Base-by-base conservation (phyloP, 306 rosid genomes). In the Quercus engelmannii region DNA sequence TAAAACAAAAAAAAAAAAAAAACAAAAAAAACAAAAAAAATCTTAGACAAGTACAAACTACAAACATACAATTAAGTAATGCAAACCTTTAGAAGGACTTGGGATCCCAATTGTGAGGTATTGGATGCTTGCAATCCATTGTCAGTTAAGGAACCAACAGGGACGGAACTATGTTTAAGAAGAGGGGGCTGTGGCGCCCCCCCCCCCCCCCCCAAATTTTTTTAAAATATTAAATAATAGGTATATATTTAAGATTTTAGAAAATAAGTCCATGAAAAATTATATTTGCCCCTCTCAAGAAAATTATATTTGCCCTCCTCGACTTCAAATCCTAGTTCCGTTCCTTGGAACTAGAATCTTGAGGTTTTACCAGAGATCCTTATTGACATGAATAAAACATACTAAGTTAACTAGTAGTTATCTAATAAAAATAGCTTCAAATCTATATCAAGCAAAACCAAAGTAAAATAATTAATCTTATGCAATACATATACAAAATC, bases 21-120 rank as follows among this genome's bases (percentile, higher is more conserved):
- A n/a, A n/a, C n/a, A n/a, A n/a, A n/a, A n/a, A n/a, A n/a, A n/a
- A n/a, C n/a, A 19, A 6, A 33, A 67, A 67, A 31, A 21, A 33
- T 67, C 71, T 67, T 67, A 9, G 6, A 33, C 23, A 9, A 35
- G 51, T 67, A 67, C 71, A 67, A 67, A 35, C 43, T 10, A 43
- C 11, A 28, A 18, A 33, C 49, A 67, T 17, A 67, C 1, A 67
- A 67, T 71, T 33, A 33, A 65, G 49, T 23, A 23, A 68, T 77
- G 55, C 87, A 78, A 88, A 94, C 97, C 98, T 89, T 83, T 90
- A 19, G 84, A 81, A 79, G 92, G 69, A 86, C 76, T 77, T 64
- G 87, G 73, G 85, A 74, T 80, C 78, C 91, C 67, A 79, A 78
- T 80, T 88, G 84, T 71, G 86, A 78, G 75, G 85, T 80, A 85